Conservation (phyloP, 1,284 basidiomycete species). For the Paramarasmius palmivorus region DNA sequence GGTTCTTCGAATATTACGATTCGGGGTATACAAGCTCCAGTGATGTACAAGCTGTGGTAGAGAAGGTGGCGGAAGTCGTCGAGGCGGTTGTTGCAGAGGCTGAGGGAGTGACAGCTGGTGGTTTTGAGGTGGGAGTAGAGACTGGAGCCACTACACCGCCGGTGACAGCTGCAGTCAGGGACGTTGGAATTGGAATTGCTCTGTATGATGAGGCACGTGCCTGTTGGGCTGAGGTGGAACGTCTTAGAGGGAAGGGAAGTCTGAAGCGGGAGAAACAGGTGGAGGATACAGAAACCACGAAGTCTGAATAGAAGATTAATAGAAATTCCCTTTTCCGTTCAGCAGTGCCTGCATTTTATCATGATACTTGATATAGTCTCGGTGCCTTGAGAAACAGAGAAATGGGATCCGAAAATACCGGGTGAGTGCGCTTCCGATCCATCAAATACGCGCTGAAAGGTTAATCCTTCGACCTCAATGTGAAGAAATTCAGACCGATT, state of each 20-base stretch:
- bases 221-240: slow-evolving; percentile 63
- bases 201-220: slow-evolving; percentile 53
- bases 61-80: neutral
- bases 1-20: slow-evolving; percentile 55
- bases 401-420: no score
- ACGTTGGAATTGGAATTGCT: slow-evolving; percentile 17
- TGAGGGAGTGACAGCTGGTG: neutral
- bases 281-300: no score
- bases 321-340: no score
- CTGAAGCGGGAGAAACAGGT: slow-evolving; percentile 46
- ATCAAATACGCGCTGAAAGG: no score
- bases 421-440: no score
- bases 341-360: no score
- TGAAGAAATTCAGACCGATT: no score
- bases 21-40: slow-evolving; percentile 23
- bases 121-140: neutral
- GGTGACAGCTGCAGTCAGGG: neutral
- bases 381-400: no score
- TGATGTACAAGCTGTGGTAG: neutral
- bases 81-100: slow-evolving; percentile 5
- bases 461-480: no score
- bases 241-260: slow-evolving; percentile 66
- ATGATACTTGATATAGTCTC: no score
- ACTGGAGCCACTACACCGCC: neutral
- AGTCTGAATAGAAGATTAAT: no score